Evolutionary conservation across 192 early-diverging fungal species (phyloP).

Genomic region (Coemansia sp.): DNA sequence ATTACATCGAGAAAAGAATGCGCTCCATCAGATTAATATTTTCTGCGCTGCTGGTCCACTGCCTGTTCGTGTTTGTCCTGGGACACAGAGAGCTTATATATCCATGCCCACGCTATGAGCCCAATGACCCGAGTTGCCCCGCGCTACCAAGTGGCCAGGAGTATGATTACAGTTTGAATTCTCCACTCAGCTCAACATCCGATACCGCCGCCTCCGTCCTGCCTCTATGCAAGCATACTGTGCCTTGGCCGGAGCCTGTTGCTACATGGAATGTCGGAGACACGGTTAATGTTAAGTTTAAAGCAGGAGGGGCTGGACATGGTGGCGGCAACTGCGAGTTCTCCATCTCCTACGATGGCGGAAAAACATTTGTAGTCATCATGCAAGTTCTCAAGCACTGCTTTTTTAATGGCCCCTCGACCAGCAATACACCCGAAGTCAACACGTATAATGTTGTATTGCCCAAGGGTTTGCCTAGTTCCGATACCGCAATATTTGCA

Average conservation of each 20-base stretch:
- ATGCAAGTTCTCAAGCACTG: slow-evolving; percentile 39
- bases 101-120: slow-evolving; percentile 15
- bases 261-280: slow-evolving; percentile 45
- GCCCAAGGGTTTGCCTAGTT: slow-evolving; percentile 50
- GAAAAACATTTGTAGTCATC: slow-evolving; percentile 56
- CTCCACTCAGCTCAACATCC: slow-evolving; percentile 10
- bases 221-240: slow-evolving; percentile 41
- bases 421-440: slow-evolving; percentile 14
- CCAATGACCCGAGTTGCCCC: slow-evolving; percentile 2
- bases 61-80: not conserved
- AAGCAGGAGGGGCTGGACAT: slow-evolving; percentile 42
- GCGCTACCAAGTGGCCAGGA: slow-evolving; percentile 3
- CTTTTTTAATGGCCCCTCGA: slow-evolving; percentile 14
- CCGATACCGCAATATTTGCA: slow-evolving; percentile 55
- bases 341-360: slow-evolving; percentile 59
- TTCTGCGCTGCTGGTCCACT: not conserved
- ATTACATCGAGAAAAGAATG: not conserved
- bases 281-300: slow-evolving; percentile 38
- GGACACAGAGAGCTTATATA: not conserved
- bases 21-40: not conserved
- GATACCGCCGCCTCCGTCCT: not conserved
- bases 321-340: slow-evolving; percentile 66
- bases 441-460: slow-evolving; percentile 53
- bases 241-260: slow-evolving; percentile 28
- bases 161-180: slow-evolving; percentile 5